Base-by-base conservation (phyloP, 2,329 filamentous ascomycete genomes). In the Penicillium sp. region DNA sequence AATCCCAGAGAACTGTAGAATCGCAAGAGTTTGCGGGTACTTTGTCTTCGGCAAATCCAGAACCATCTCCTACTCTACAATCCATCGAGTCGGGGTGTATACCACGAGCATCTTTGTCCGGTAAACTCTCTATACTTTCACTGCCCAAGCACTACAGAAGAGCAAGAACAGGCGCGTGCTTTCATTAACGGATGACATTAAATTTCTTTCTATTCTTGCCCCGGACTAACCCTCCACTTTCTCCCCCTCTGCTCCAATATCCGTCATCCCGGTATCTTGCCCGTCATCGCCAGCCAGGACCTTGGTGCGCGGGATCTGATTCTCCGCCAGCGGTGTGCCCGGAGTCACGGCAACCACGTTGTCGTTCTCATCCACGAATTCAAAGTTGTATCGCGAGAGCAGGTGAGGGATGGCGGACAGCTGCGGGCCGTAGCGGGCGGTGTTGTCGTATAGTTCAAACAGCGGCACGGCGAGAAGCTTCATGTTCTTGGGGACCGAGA, bases 401-500 rank as follows among this genome's bases (percentile, higher is more conserved):
- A 97, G 81, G 70, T 99, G 94, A 0, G 94, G 94, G 50, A 99
- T 97, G 1, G 94, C 94, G 1, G 92, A 95, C 14, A 99, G 84
- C 70, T 99, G 94, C 4, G 94, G 94, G 0, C 94, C 94, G 69
- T 99, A 99, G 53, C 94, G 82, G 11, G 87, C 88, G 0, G 90
- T 96, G 74, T 99, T 99, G 67, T 99, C 94, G 78, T 99, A 99
- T 35, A 99, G 84, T 76, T 99, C 94, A 74, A 97, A 97, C 0
- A 99, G 81, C 0, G 94, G 94, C 1, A 99, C 94, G 1, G 94
- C 94, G 36, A 99, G 86, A 22, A 99, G 85, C 72, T 99, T 99
- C 94, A 99, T 97, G 76, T 99, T 99, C 78, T 99, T 99, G 0
- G 94, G 94, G 8, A 99, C 94, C 66, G 89, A 95, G 39, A 99